Base-by-base conservation (phyloP, 805 yeast species). In the Schwanniomyces sp. region DNA sequence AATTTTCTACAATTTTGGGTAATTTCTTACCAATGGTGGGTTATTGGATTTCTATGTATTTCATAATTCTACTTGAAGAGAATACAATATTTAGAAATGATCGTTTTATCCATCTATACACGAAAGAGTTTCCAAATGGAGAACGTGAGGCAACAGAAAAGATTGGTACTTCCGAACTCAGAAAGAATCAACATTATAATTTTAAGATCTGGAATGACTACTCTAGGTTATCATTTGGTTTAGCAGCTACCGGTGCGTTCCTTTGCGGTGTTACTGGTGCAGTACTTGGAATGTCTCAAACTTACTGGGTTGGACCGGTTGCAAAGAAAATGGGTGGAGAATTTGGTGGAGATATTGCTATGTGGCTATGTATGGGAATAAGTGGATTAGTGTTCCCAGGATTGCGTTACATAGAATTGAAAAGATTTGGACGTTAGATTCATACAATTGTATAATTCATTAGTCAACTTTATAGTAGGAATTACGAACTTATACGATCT, bases 21-120 rank as follows among this genome's bases (percentile, higher is more conserved):
- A 89, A 89, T 58, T 89, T 89, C 66, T 70, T 89, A 57, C 96
- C 96, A 8, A 89, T 89, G 96, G 79, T 89, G 49, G 96, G 96
- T 1, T 89, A 89, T 67, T 89, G 96, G 96, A 80, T 88, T 47
- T 81, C 91, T 48, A 87, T 89, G 69, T 90, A 89, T 63, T 80
- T 85, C 56, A 78, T 80, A n/a, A 62, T 89, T 40, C 66, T 88
- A 29, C 49, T 88, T 2, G 88, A 86, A 53, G 96, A 89, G 62
- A 88, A 88, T 58, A 47, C 76, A 4, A 74, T 88, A 14, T 89
- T 89, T 70, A 76, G 96, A 60, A 75, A 82, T 40, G 54, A 64
- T 41, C 56, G 68, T 37, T 66, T 68, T 50, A 50, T 51, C 16
- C 64, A 70, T 52, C 57, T 70, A 45, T 70, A 57, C 52, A 59